These are phyloP conservation scores for Avena insularis DNA, from an alignment of 176 grass and related monocot genomes.

Conservation along the genomic window DNA sequence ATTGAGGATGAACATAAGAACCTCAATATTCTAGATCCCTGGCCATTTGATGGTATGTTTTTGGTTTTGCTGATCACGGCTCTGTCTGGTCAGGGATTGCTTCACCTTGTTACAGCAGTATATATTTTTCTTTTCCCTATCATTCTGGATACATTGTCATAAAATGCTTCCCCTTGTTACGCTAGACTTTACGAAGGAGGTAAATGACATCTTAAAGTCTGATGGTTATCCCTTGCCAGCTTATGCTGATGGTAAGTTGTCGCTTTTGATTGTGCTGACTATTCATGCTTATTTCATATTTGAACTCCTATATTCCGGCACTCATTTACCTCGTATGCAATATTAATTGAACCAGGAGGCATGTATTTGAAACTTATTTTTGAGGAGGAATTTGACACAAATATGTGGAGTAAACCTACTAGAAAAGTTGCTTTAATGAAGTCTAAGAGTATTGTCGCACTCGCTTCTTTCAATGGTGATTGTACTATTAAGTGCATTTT, in stretches of 20 bases:
- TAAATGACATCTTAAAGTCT: not conserved
- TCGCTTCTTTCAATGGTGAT: not conserved
- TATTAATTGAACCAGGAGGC: not conserved
- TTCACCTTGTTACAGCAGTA: not conserved
- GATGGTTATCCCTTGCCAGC: not conserved
- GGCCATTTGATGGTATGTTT: not conserved
- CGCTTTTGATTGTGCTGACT: not conserved
- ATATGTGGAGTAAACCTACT: not conserved
- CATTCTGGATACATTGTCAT: not conserved
- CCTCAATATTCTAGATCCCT: not conserved
- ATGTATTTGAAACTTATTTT: not conserved
- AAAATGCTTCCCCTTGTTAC: not conserved
- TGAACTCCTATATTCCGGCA: not conserved
- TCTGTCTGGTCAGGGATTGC: not conserved
- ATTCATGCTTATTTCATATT: not conserved
- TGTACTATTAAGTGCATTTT: not conserved
- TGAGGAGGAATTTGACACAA: not conserved
- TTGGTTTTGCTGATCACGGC: not conserved
- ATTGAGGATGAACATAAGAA: not conserved
- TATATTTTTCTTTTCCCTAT: not conserved
- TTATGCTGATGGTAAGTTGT: not conserved
- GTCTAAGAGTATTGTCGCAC: not conserved
- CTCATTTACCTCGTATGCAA: not conserved
- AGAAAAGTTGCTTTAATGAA: constrained; percentile 1
- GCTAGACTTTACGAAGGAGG: not conserved